Evolutionary conservation across 257 asterid genomes (phyloP).

Genomic region (Misopates orontium): DNA sequence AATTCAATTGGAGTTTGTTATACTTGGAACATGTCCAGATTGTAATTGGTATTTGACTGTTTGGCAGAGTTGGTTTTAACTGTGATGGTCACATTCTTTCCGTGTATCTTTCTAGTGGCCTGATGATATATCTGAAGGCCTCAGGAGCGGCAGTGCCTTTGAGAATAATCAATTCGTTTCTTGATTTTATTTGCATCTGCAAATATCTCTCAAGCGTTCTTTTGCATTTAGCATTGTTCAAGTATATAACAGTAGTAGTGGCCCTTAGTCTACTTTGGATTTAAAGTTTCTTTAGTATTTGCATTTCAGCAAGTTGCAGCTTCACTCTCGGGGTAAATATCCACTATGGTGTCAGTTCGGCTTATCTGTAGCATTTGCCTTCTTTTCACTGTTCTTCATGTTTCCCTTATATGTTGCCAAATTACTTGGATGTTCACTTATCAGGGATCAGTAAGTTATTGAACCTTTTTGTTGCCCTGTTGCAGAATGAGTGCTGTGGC

Average conservation of each 20-base stretch:
- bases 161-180: not conserved
- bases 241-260: not conserved
- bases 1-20: too few species aligned
- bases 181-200: not conserved
- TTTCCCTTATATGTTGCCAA: not conserved
- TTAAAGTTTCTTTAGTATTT: not conserved
- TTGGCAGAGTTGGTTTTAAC: not conserved
- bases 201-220: not conserved
- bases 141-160: conserved; percentile 20
- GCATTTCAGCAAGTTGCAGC: not conserved
- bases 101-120: not conserved
- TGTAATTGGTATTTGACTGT: not conserved
- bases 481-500: conserved; percentile 98
- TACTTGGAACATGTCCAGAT: too few species aligned
- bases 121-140: conserved; percentile 4
- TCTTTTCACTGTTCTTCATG: not conserved
- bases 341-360: too few species aligned
- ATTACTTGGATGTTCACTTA: not conserved
- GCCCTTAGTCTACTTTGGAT: not conserved
- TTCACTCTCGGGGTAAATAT: not conserved
- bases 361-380: not conserved
- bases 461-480: conserved; percentile 8
- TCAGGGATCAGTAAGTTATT: conserved; percentile 12
- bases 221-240: conserved; percentile 4
- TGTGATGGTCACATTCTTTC: not conserved